Base-by-base conservation (phyloP, 495 filamentous ascomycete species). In the Podospora pseudocomata region DNA sequence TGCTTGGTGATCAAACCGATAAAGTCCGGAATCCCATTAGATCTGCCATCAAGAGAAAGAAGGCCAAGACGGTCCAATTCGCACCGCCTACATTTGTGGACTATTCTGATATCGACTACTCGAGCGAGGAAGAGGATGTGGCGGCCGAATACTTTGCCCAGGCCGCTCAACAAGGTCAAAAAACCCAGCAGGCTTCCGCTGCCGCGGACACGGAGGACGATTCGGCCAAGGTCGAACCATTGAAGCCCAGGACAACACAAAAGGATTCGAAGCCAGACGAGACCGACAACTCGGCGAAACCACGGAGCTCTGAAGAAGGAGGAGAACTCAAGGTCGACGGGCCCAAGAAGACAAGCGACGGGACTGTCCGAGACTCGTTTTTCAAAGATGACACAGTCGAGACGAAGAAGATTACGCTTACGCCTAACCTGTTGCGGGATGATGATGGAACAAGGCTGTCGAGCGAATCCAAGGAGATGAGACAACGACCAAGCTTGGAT, bases 331-430 rank as follows among this genome's bases (percentile, higher is more conserved):
- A 80, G 65, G 32, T 75, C 0, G 74, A 81, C 13, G 76, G 77
- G 32, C 81, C 85, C 39, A 87, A 83, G 78, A 89, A 89, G 71
- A 92, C 92, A 34, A 88, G 90, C 71, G 94, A 94, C 75, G 93
- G 92, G 32, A 93, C 89, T 56, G 83, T 96, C 23, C 86, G 94
- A 66, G 93, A 97, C 75, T 96, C 92, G 11, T 97, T 99, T 83
- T 97, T 97, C 85, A 96, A 93, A 78, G 95, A 98, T 69, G 95
- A 99, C 71, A 91, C 88, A 32, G 89, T 91, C 49, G 96, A 97
- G 75, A 97, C 95, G 1, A 91, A 94, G 78, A 99, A 99, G 82
- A 97, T 99, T 69, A 96, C 93, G 2, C 84, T 99, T 34, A 99
- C 95, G 0, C 95, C 95, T 15, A 96, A 94, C 69, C 82, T 99